Evolutionary conservation across 1,284 basidiomycete genomes (phyloP), one percentile per base, ranked within the genome.

Genomic region (Sporisorium scitamineum): DNA sequence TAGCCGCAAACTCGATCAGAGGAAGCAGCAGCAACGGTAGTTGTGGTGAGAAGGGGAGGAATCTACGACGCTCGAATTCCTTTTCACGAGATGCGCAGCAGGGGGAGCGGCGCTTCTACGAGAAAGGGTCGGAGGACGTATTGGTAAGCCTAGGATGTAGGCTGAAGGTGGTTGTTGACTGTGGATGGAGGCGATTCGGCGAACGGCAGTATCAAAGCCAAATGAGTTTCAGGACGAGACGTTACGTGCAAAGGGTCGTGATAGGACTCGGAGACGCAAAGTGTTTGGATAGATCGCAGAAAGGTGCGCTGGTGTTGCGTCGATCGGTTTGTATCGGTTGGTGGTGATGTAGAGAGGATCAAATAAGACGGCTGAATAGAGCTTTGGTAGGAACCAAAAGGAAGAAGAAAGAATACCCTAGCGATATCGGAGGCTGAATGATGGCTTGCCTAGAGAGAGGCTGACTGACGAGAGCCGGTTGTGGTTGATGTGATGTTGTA

Each of bases 361-460:
- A n/a, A n/a, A n/a, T n/a, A n/a, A 22, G 47, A 20, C 24, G 66
- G 66, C 71, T 69, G 71, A 66, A 66, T 57, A 41, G 59, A 62
- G 61, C 62, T 65, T 42, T 50, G 42, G 26, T 27, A 14, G n/a
- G 51, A 48, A 50, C 14, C n/a, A n/a, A 52, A 31, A 24, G 32
- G 44, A 10, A 16, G 42, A 37, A 27, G 32, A 47, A 24, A 60
- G 31, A 51, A 39, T 55, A 66, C 70, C 74, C 74, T 77, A 77
- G 74, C 74, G 74, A 73, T 70, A 70, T 73, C 70, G 70, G 74
- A 77, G 74, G 74, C 74, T 66, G 54, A n/a, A 34, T 9, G 45
- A n/a, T 26, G 24, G 37, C 22, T 13, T 50, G 59, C 62, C 59
- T 59, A 41, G 8, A 66, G 62, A 70, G 62, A 60, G 55, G 62